Evolutionary conservation across 371 early-diverging fungal genomes (phyloP).

Genomic region (Actinomortierella wolfii): DNA sequence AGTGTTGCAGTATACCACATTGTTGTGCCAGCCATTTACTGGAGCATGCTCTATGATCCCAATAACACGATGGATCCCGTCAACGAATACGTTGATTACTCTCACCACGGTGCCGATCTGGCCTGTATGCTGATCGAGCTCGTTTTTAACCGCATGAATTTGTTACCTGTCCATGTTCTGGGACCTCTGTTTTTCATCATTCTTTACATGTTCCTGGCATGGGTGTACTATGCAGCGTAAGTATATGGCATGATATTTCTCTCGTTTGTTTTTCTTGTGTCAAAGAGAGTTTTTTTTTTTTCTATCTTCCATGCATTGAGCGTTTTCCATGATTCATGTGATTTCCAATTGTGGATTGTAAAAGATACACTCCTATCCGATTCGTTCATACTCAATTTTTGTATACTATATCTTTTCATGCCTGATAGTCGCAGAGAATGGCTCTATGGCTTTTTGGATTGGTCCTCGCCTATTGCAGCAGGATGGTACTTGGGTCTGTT

Average conservation of each 20-base stretch:
- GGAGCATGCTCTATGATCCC: constrained; percentile 43
- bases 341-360: too few species aligned
- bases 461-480: constrained; percentile 30
- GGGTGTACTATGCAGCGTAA: constrained; percentile 46
- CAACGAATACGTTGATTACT: constrained; percentile 42
- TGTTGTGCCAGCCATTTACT: constrained; percentile 43
- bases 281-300: neutral
- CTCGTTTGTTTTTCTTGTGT: neutral
- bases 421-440: constrained; percentile 25
- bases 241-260: neutral
- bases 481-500: constrained; percentile 40
- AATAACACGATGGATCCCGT: constrained; percentile 42
- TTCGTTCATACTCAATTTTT: neutral
- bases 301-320: constrained; percentile 3
- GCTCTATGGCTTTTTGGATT: constrained; percentile 43
- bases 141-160: constrained; percentile 38
- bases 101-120: constrained; percentile 36
- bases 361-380: neutral
- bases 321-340: too few species aligned
- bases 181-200: constrained; percentile 38
- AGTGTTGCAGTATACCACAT: constrained; percentile 40
- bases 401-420: neutral
- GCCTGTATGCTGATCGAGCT: constrained; percentile 33
- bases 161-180: constrained; percentile 23
- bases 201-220: constrained; percentile 45